These are phyloP conservation scores for Citrullus colocynthis DNA, from an alignment of 306 rosid genomes.

Conservation along the genomic window DNA sequence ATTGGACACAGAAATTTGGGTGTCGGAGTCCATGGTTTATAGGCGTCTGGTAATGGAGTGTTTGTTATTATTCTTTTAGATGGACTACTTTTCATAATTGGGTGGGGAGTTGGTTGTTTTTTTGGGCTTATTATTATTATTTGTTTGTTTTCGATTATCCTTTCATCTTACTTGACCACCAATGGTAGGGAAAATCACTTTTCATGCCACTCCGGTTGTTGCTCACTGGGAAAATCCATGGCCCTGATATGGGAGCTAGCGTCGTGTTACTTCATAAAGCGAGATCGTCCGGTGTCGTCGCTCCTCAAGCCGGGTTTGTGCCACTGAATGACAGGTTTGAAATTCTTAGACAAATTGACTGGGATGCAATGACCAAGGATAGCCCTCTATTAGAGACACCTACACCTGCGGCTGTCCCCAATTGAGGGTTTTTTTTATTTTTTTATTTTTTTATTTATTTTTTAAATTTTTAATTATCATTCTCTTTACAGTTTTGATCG, in stretches of 20 bases:
- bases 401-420: slow-evolving; percentile 22
- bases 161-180: not conserved
- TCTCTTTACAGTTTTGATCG: not conserved
- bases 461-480: too few species aligned
- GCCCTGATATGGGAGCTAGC: slow-evolving; percentile 60
- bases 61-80: too few species aligned
- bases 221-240: slow-evolving; percentile 88
- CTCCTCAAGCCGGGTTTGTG: slow-evolving; percentile 48
- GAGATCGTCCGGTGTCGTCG: slow-evolving; percentile 30
- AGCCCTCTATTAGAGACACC: slow-evolving; percentile 33
- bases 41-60: too few species aligned
- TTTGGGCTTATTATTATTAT: too few species aligned
- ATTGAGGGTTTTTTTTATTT: slow-evolving; percentile 5
- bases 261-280: slow-evolving; percentile 58
- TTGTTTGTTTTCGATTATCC: too few species aligned
- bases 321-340: slow-evolving; percentile 50
- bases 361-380: slow-evolving; percentile 52
- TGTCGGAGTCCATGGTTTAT: too few species aligned
- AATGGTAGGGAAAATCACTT: slow-evolving; percentile 67
- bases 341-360: slow-evolving; percentile 43
- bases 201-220: slow-evolving; percentile 91
- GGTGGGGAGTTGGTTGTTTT: too few species aligned
- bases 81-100: too few species aligned
- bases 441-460: not conserved
- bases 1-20: too few species aligned